A percentile compares a stretch with the other conserved stretches of the same genome.
Conservation (phyloP, 352 stramenopile species). For the Globisporangium emineosum region DNA sequence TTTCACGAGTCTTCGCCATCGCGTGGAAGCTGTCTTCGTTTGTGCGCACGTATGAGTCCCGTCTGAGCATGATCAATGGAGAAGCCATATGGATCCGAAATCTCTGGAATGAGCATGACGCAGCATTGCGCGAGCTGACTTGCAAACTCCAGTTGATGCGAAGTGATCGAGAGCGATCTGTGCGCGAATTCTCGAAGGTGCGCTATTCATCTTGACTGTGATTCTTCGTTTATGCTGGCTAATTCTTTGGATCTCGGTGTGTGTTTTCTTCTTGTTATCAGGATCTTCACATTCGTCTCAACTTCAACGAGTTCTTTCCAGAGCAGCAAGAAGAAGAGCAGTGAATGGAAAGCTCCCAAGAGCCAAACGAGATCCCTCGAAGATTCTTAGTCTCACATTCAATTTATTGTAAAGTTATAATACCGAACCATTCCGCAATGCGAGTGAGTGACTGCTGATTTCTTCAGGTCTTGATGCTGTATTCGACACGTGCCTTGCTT, state of each 20-base stretch:
- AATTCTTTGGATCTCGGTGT: not conserved
- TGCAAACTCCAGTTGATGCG: conserved; percentile 24
- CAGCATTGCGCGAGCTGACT: conserved; percentile 22
- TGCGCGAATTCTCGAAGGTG: conserved; percentile 47
- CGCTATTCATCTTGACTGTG: not conserved
- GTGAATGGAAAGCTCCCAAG: not conserved
- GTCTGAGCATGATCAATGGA: not conserved
- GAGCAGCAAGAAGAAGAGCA: not conserved
- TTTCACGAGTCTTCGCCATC: conserved; percentile 21
- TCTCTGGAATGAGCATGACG: conserved; percentile 28
- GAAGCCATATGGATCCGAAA: conserved; percentile 5
- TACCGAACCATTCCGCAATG: not conserved
- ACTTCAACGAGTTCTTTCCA: conserved; percentile 52
- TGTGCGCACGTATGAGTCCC: conserved; percentile 17
- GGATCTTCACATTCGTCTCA: conserved; percentile 54
- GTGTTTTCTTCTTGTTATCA: conserved; percentile 17
- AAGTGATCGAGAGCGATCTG: conserved; percentile 22
- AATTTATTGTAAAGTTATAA: conserved; percentile 9
- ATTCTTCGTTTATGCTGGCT: conserved; percentile 9
- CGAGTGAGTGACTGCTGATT: not conserved
- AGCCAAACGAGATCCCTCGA: not conserved
- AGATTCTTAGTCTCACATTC: not conserved
- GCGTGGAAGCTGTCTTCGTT: conserved; percentile 35
- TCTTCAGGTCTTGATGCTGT: not conserved
- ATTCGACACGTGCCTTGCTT: not conserved